phyloP scores from a whole-genome alignment of 768 basidiomycete species.

The Rhizopogon vulgaris region DNA sequence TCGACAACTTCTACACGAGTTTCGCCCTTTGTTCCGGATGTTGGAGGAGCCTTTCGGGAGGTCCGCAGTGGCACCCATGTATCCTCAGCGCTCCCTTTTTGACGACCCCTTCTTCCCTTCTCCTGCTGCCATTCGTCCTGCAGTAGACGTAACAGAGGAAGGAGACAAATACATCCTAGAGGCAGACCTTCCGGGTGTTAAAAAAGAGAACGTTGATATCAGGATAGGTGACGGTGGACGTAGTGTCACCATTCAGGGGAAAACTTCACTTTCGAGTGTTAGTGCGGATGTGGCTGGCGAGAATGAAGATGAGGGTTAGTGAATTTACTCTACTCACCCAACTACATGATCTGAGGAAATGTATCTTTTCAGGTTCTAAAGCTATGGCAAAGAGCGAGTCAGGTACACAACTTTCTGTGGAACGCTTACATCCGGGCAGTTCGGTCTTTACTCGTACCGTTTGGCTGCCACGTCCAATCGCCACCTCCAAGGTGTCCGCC shows the following conservation, averaged over 20 bases:
- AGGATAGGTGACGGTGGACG: constrained; percentile 64
- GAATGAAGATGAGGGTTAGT: constrained; percentile 4
- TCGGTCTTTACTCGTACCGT: constrained; percentile 62
- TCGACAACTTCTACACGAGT: constrained; percentile 61
- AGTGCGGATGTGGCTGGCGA: constrained; percentile 15
- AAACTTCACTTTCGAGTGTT: constrained; percentile 23
- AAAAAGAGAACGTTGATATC: constrained; percentile 70
- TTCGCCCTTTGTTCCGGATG: constrained; percentile 70
- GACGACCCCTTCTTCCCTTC: constrained; percentile 45
- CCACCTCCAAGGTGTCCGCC: constrained; percentile 51
- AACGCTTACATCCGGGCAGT: constrained; percentile 53
- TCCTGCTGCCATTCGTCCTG: constrained; percentile 37
- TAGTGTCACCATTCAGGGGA: constrained; percentile 70
- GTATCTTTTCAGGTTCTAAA: constrained; percentile 6
- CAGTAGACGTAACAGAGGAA: constrained; percentile 64
- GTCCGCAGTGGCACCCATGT: constrained; percentile 15
- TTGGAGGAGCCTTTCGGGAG: constrained; percentile 60
- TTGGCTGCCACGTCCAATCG: constrained; percentile 62
- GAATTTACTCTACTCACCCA: constrained; percentile 22
- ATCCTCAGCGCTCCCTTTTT: constrained; percentile 33
- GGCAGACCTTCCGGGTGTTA: constrained; percentile 74
- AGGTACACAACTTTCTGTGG: constrained; percentile 43
- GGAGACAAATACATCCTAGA: constrained; percentile 62
- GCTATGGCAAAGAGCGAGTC: constrained; percentile 13
- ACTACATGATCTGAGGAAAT: background rate